These are phyloP conservation scores for Eimeria sp. DNA, from an alignment of 169 alveolate genomes.

Conservation along the genomic window DNA sequence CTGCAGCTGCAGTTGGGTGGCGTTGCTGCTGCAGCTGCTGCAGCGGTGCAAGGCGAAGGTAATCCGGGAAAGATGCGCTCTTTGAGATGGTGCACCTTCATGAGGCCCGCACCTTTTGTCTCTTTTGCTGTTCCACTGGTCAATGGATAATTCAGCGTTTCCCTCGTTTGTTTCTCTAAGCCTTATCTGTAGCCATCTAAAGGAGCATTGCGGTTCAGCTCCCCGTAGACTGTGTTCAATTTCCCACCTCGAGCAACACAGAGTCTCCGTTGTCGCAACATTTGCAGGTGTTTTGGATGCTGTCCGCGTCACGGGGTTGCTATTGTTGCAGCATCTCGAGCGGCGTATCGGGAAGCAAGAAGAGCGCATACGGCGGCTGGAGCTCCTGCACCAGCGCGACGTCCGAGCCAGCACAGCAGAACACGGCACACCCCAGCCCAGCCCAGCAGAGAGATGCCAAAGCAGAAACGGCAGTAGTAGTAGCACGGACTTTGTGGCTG, in stretches of 20 bases:
- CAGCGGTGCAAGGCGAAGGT: not conserved
- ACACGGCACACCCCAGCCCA: too few species aligned
- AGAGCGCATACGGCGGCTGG: slow-evolving; percentile 65
- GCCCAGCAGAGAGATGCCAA: too few species aligned
- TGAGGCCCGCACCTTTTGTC: not conserved
- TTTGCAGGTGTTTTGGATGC: slow-evolving; percentile 58
- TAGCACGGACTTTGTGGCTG: too few species aligned
- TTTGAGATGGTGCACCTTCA: not conserved
- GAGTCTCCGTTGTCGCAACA: not conserved
- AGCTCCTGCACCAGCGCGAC: slow-evolving; percentile 46
- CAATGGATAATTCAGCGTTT: not conserved
- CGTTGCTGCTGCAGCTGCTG: not conserved
- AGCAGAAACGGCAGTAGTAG: too few species aligned
- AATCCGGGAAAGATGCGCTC: too few species aligned
- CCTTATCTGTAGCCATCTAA: not conserved
- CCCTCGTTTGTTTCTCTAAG: not conserved
- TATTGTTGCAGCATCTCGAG: slow-evolving; percentile 54
- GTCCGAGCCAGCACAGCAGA: not conserved
- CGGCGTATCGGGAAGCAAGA: slow-evolving; percentile 61
- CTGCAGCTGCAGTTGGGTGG: not conserved
- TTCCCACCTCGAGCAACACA: not conserved
- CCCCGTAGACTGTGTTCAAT: not conserved
- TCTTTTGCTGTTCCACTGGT: not conserved
- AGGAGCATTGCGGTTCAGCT: not conserved
- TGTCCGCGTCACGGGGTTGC: slow-evolving; percentile 61